A percentile compares a stretch with the other conserved stretches of the same genome.
phyloP scores from a whole-genome alignment of 371 early-diverging fungal species.

The Sporodiniella umbellata region DNA sequence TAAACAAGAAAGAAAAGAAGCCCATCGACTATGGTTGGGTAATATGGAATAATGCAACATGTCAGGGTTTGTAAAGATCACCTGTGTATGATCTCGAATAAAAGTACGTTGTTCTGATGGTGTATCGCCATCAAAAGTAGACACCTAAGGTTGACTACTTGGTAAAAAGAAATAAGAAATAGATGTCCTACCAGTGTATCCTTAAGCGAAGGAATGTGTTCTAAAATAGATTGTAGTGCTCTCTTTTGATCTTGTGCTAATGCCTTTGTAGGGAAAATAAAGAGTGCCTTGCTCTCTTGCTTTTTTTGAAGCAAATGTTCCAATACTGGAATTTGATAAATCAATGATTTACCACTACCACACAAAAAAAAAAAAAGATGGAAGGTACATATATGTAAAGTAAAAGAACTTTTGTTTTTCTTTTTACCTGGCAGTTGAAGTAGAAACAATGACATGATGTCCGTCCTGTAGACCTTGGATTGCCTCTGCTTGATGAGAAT shows the following conservation, averaged over 20 bases:
- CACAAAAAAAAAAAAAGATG: background rate
- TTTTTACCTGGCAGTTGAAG: constrained; percentile 63
- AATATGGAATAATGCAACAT: constrained; percentile 74
- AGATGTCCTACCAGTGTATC: constrained; percentile 10
- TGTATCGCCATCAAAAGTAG: constrained; percentile 52
- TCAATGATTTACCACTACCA: constrained; percentile 80
- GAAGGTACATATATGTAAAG: too few relatives aligned
- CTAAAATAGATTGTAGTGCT: constrained; percentile 38
- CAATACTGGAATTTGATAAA: constrained; percentile 72
- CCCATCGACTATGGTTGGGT: constrained; percentile 61
- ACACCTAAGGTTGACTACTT: too few relatives aligned
- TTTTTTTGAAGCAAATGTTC: constrained; percentile 42
- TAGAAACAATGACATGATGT: constrained; percentile 61
- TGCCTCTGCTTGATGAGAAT: constrained; percentile 70
- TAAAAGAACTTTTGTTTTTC: background rate
- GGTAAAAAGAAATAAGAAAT: too few relatives aligned
- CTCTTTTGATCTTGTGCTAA: constrained; percentile 78
- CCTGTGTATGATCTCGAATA: constrained; percentile 48
- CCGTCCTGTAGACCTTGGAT: constrained; percentile 44
- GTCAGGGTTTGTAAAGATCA: constrained; percentile 83
- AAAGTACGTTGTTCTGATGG: constrained; percentile 33
- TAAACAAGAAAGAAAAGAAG: constrained; percentile 45
- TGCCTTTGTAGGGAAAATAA: constrained; percentile 75
- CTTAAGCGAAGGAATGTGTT: constrained; percentile 17
- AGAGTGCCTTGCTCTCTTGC: constrained; percentile 45